Percentiles rank a stretch among this genome's conserved stretches.
Conservation (phyloP, 2,329 filamentous ascomycete genomes). For the Davidsoniella australis region DNA sequence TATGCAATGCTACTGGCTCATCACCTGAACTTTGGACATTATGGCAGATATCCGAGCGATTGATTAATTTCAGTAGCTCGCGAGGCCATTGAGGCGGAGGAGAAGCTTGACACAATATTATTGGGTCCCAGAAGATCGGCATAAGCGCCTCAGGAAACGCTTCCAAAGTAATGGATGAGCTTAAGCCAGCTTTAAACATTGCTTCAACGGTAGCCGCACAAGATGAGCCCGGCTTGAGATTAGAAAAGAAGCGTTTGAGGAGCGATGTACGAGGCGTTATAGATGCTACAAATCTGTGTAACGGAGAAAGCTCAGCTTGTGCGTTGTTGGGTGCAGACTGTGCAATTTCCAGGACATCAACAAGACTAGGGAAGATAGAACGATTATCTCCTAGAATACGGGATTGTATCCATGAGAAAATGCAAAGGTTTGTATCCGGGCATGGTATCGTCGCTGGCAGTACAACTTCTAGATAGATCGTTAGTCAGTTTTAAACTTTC, state of each 20-base stretch:
- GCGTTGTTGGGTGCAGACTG: neutral
- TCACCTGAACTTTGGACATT: slow-evolving; percentile 13
- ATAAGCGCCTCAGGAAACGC: slow-evolving; percentile 75
- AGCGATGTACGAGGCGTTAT: slow-evolving; percentile 52
- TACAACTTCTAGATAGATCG: slow-evolving; percentile 16
- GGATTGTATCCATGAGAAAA: slow-evolving; percentile 37
- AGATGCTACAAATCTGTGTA: slow-evolving; percentile 15
- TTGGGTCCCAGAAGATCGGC: slow-evolving; percentile 64
- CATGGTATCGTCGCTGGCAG: slow-evolving; percentile 17
- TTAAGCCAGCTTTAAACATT: slow-evolving; percentile 55
- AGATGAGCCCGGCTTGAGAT: slow-evolving; percentile 32
- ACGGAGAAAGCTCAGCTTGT: neutral
- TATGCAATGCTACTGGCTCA: too few relatives aligned
- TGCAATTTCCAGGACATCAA: slow-evolving; percentile 20
- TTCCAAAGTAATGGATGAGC: slow-evolving; percentile 45
- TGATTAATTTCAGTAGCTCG: slow-evolving; percentile 56
- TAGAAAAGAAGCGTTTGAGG: slow-evolving; percentile 49
- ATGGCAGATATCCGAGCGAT: slow-evolving; percentile 58
- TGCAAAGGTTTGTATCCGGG: slow-evolving; percentile 19
- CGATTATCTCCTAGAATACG: slow-evolving; percentile 25
- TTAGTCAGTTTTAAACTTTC: neutral
- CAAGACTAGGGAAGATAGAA: slow-evolving; percentile 25
- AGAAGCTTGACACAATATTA: slow-evolving; percentile 66
- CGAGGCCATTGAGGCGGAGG: slow-evolving; percentile 63
- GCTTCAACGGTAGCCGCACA: slow-evolving; percentile 50